Evolutionary conservation across 352 stramenopile species (phyloP).

Genomic region (Phytophthora agathidicida): DNA sequence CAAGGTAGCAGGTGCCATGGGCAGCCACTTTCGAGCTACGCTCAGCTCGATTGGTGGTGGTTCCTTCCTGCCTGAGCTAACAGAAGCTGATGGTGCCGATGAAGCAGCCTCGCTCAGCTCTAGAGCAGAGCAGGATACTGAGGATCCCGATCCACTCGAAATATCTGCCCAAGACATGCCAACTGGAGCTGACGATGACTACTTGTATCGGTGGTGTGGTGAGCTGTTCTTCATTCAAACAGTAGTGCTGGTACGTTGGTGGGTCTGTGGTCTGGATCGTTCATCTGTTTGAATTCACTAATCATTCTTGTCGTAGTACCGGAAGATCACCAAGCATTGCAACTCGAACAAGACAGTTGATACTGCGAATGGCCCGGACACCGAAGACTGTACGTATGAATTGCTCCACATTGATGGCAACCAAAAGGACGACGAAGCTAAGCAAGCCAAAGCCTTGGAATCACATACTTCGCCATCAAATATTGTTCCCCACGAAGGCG

Average conservation of each 20-base stretch:
- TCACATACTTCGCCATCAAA: background rate
- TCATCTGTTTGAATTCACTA: background rate
- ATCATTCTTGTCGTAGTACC: conserved; percentile 29
- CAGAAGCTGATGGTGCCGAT: background rate
- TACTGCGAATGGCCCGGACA: conserved; percentile 33
- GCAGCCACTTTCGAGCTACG: conserved; percentile 42
- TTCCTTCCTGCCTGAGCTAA: conserved; percentile 38
- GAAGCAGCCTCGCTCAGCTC: conserved; percentile 4
- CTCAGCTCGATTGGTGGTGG: conserved; percentile 37
- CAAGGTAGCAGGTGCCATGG: conserved; percentile 50
- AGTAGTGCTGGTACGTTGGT: conserved; percentile 42
- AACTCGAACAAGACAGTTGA: conserved; percentile 20
- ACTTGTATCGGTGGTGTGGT: conserved; percentile 64
- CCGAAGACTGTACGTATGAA: conserved; percentile 47
- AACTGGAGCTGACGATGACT: conserved; percentile 46
- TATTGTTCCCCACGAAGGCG: background rate
- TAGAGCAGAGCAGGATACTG: conserved; percentile 4
- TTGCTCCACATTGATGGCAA: conserved; percentile 25
- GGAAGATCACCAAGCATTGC: conserved; percentile 35
- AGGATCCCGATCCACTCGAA: conserved; percentile 3
- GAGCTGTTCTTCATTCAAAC: conserved; percentile 70
- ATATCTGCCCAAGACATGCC: background rate
- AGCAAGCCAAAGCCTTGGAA: background rate
- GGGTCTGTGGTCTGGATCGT: background rate
- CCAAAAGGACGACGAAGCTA: background rate